These are phyloP conservation scores for Leccinum subgranulosum DNA, from an alignment of 768 basidiomycete species.

Conservation along the genomic window DNA sequence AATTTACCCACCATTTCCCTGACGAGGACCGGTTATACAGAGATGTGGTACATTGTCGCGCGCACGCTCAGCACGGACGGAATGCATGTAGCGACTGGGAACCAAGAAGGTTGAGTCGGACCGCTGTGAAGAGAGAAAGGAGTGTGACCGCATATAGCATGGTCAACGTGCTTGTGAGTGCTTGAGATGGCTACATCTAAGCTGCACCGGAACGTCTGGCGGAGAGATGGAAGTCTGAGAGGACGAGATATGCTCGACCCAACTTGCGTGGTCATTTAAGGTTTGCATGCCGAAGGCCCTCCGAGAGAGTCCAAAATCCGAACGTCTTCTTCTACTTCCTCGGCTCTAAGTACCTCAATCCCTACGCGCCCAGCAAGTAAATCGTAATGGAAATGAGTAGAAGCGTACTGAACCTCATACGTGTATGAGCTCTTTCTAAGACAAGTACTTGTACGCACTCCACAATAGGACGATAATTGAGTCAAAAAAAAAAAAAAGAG, in stretches of 20 bases:
- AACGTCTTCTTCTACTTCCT: too few species aligned
- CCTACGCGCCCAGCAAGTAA: too few species aligned
- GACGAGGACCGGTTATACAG: conserved; percentile 21
- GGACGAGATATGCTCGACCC: conserved; percentile 41
- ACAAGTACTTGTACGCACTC: too few species aligned
- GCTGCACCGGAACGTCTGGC: conserved; percentile 11
- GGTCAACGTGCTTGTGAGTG: conserved; percentile 84
- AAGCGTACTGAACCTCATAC: too few species aligned
- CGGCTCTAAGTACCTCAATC: too few species aligned
- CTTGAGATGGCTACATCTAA: conserved; percentile 38
- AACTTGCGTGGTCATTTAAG: too few species aligned
- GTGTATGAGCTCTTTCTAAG: too few species aligned
- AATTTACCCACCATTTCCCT: conserved; percentile 25
- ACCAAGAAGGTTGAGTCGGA: conserved; percentile 87
- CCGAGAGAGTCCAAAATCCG: too few species aligned
- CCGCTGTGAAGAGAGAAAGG: conserved; percentile 78
- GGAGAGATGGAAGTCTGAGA: conserved; percentile 6
- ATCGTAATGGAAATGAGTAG: too few species aligned
- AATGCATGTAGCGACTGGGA: conserved; percentile 69
- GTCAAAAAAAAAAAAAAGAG: too few species aligned
- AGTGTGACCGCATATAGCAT: conserved; percentile 84
- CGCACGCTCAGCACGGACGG: conserved; percentile 58
- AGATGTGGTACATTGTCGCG: conserved; percentile 37
- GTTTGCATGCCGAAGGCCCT: too few species aligned
- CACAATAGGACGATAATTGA: too few species aligned